Base-by-base conservation (phyloP, 305 asterid species). In the Lippia alba region DNA sequence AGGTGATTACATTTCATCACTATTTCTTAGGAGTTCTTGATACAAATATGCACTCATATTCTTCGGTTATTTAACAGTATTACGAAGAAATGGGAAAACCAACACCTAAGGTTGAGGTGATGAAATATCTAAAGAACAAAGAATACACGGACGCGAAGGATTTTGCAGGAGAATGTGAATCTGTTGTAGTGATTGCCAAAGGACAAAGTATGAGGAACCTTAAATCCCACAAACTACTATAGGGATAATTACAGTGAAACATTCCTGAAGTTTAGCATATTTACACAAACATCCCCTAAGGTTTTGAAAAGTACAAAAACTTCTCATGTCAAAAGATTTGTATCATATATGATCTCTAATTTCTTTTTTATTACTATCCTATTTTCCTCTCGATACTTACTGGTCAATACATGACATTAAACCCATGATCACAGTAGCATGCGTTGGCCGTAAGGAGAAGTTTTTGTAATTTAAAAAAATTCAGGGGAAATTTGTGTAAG, bases 41-140 rank as follows among this genome's bases (percentile, higher is more conserved):
- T 41, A 12, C n/a, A 3, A 51, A 16, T 16, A 32, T 55, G 44
- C 16, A 18, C 17, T 54, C 14, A 32, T 55, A 18, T 32, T 12
- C 5, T 2, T 46, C 32, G 56, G 30, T 12, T 24, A 12, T 19
- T 34, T 53, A 66, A 30, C 86, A 94, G 98, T 94, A 87, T 63
- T 88, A 89, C 12, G 98, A 89, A 73, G 97, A 91, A 77, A 85
- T 94, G 83, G 97, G 98, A 72, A 94, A 94, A 68, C 97, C 96
- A 49, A 79, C 88, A 8, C 98, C 98, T 12, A 89, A 89, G 36
- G 83, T 73, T 16, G 96, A 91, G 80, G 96, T 89, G 68, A 91
- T 91, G 94, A 91, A 89, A 80, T 61, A 87, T 73, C 81, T 91
- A 68, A 94, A 91, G 90, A 74, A 78, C 55, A 80, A 80, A 56